Evolutionary conservation across 257 asterid species (phyloP).

Genomic region (Cruciata laevipes): DNA sequence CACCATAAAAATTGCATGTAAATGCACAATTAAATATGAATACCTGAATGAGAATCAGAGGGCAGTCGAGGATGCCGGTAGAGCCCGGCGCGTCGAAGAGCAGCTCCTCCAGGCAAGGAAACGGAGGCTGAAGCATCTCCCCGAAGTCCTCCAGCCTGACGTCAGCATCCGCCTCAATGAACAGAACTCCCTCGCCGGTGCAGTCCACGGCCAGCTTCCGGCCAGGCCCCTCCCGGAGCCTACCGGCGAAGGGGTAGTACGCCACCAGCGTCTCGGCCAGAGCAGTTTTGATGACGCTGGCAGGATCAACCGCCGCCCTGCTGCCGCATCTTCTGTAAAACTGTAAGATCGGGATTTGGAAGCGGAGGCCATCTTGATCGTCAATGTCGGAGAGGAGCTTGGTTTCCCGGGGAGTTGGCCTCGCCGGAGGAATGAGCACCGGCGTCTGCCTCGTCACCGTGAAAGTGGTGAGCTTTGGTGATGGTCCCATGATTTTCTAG

Average conservation of each 20-base stretch:
- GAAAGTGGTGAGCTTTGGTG: constrained; percentile 18
- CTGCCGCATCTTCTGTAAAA: constrained; percentile 24
- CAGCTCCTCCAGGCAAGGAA: constrained; percentile 56
- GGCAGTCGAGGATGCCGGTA: constrained; percentile 33
- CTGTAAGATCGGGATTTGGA: constrained; percentile 49
- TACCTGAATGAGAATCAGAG: constrained; percentile 62
- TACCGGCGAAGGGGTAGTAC: constrained; percentile 73
- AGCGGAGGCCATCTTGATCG: constrained; percentile 59
- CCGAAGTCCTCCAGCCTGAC: constrained; percentile 49
- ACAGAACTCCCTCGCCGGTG: constrained; percentile 62
- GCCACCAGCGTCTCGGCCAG: constrained; percentile 44
- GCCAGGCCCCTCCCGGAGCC: constrained; percentile 41
- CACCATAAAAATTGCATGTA: no score
- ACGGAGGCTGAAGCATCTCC: constrained; percentile 50
- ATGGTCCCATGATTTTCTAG: not conserved
- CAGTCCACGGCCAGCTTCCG: constrained; percentile 67
- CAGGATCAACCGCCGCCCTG: constrained; percentile 35
- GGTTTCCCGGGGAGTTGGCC: constrained; percentile 46
- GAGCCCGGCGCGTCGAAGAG: constrained; percentile 53
- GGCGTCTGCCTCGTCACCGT: constrained; percentile 34
- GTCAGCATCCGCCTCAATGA: constrained; percentile 58
- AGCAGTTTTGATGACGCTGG: constrained; percentile 39
- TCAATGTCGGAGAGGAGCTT: constrained; percentile 58
- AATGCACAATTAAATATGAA: no score
- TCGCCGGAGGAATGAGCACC: constrained; percentile 45